Evolutionary conservation across 1,139 yeast genomes (phyloP).

Genomic region (Blastobotrys ciferrii): DNA sequence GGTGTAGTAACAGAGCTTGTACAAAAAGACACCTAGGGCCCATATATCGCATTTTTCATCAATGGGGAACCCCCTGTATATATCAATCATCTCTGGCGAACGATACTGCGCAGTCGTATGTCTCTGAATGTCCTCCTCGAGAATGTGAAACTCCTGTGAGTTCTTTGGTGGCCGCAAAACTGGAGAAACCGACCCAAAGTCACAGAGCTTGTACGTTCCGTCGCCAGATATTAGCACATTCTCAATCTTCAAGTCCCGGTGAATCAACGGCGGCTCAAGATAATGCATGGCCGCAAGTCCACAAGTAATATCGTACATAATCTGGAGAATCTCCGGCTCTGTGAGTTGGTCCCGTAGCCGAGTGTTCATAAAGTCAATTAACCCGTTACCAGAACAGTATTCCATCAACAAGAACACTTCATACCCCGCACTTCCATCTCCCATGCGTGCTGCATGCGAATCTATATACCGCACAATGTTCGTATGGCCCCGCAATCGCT

Average conservation of each 20-base stretch:
- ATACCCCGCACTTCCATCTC: conserved; percentile 48
- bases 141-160: conserved; percentile 60
- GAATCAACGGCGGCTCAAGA: conserved; percentile 75
- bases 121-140: conserved; percentile 80
- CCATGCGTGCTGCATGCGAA: conserved; percentile 83
- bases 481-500: conserved; percentile 70
- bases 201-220: conserved; percentile 79
- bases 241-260: conserved; percentile 93
- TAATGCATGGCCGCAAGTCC: conserved; percentile 91
- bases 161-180: conserved; percentile 63
- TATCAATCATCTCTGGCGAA: conserved; percentile 94
- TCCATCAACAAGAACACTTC: conserved; percentile 95
- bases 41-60: conserved; percentile 95
- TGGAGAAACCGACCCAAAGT: conserved; percentile 88
- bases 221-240: conserved; percentile 78
- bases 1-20: conserved; percentile 87
- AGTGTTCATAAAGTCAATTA: conserved; percentile 93
- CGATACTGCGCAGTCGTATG: conserved; percentile 98
- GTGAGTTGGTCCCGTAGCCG: conserved; percentile 75
- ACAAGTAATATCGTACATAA: conserved; percentile 76
- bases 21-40: conserved; percentile 92
- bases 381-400: conserved; percentile 75
- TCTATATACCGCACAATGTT: conserved; percentile 88
- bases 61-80: conserved; percentile 78
- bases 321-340: conserved; percentile 77